phyloP scores from a whole-genome alignment of 441 rosid species.

The Capsella rubella region DNA sequence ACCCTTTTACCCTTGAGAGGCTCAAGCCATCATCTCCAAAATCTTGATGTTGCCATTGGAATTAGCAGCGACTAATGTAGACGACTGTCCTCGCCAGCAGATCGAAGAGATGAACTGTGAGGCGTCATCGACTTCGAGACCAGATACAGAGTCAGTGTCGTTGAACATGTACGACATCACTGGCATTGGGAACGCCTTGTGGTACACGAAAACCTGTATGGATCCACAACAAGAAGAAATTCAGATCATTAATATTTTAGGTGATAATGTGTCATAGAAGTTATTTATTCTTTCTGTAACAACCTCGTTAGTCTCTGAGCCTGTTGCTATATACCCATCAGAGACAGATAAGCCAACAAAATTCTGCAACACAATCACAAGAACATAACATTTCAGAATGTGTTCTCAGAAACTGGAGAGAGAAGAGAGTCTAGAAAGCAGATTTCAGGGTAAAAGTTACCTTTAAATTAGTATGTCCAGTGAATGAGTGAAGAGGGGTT shows the following conservation, averaged over 20 bases:
- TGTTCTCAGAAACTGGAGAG: constrained; percentile 13
- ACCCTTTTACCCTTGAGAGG: neutral
- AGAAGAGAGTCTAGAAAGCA: constrained; percentile 6
- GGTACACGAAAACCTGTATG: constrained; percentile 85
- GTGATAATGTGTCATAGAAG: neutral
- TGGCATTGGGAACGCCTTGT: constrained; percentile 99
- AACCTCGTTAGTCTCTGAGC: constrained; percentile 99
- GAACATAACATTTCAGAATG: constrained; percentile 19
- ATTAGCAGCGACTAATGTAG: constrained; percentile 91
- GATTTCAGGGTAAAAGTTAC: constrained; percentile 41
- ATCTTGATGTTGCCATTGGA: constrained; percentile 95
- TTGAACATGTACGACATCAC: constrained; percentile 82
- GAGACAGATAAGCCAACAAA: constrained; percentile 95
- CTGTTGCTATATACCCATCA: constrained; percentile 97
- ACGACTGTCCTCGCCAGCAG: constrained; percentile 92
- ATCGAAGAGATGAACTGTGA: constrained; percentile 88
- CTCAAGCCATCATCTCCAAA: constrained; percentile 79
- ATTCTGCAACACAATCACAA: constrained; percentile 63
- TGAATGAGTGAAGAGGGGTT: constrained; percentile 80
- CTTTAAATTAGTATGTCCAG: constrained; percentile 90
- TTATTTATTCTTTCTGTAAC: neutral
- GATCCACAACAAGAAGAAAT: constrained; percentile 14
- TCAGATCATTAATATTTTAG: neutral
- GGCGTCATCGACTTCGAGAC: constrained; percentile 71
- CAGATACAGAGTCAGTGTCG: constrained; percentile 61